phyloP scores from a whole-genome alignment of 1,139 yeast species.

The Yamadazyma buinensis region DNA sequence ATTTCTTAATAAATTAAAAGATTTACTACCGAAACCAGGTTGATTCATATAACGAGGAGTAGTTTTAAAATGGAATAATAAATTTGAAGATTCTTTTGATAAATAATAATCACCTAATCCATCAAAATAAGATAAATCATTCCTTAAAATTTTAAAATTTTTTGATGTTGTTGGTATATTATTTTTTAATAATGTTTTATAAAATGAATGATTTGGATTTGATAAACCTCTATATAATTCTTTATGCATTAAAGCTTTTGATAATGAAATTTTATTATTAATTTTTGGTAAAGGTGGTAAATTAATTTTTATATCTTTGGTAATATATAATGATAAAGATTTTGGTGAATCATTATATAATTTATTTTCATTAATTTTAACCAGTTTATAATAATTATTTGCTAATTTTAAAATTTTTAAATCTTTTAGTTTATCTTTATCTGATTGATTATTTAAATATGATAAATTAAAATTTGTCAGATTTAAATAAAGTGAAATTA shows the following conservation, averaged over 20 bases:
- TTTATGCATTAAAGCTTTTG: constrained; percentile 39
- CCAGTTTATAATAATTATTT: constrained; percentile 22
- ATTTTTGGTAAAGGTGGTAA: constrained; percentile 38
- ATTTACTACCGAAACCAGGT: constrained; percentile 13
- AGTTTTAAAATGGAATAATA: constrained; percentile 32
- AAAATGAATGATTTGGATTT: constrained; percentile 28
- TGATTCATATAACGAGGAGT: constrained; percentile 12
- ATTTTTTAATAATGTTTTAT: constrained; percentile 18
- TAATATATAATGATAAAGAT: constrained; percentile 22
- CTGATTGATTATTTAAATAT: constrained; percentile 4
- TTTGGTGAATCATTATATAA: constrained; percentile 19
- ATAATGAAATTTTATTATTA: constrained; percentile 26
- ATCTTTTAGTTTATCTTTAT: constrained; percentile 4
- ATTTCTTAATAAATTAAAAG: constrained; percentile 29
- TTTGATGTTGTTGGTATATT: constrained; percentile 13
- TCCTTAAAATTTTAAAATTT: constrained; percentile 23
- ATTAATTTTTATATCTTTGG: constrained; percentile 21
- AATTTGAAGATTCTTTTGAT: constrained; percentile 36
- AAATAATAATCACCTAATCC: constrained; percentile 44
- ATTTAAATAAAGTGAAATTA: constrained; percentile 29
- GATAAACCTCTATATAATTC: constrained; percentile 35
- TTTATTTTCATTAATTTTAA: constrained; percentile 18
- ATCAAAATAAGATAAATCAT: constrained; percentile 41
- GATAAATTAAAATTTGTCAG: constrained; percentile 7
- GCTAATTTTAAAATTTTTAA: constrained; percentile 12